Base-by-base conservation (phyloP, 768 basidiomycete species). In the Russula brevipes region DNA sequence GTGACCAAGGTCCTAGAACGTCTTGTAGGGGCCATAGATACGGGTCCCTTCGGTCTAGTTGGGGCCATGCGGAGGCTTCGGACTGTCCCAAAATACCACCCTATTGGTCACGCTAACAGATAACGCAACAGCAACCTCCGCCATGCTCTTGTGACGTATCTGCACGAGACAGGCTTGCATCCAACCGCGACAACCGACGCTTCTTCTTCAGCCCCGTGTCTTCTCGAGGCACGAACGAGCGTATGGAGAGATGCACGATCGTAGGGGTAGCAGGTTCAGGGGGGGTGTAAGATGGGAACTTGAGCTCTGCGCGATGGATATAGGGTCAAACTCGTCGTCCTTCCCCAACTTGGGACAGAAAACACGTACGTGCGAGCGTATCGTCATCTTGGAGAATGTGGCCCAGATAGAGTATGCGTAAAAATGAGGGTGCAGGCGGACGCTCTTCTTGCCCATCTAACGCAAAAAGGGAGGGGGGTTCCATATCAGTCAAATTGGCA, bases 321-420 rank as follows among this genome's bases (percentile, higher is more conserved):
- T 9, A 7, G n/a, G 12, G 52, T 49, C 39, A 59, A 16, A 50
- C 47, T n/a, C 24, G 7, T 31, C n/a, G n/a, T 5, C 30, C 12
- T n/a, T 42, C n/a, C 4, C 12, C 41, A 36, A 35, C 31, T 19
- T 10, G 12, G 12, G 14, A 19, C 11, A 57, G 44, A 46, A 36
- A 63, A 35, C 17, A 77, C 85, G 69, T 66, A 89, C 88, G 81
- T 17, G 78, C 72, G 16, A 92, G 77, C 2, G 86, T 88, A 59
- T 91, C 89, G 36, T 92, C 90, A 69, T 92, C 90, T 70, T 90
- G 89, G n/a, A 91, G 73, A 71, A 92, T 86, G 73, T 85, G 85
- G 42, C 90, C 90, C 5, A 91, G 76, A 72, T 91, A 86, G 1
- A 91, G 76, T 42, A 92, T 81, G 19, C 90, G 82, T 61, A 91